Conservation (phyloP, 768 basidiomycete species). For the Neoboletus brunneissimus region DNA sequence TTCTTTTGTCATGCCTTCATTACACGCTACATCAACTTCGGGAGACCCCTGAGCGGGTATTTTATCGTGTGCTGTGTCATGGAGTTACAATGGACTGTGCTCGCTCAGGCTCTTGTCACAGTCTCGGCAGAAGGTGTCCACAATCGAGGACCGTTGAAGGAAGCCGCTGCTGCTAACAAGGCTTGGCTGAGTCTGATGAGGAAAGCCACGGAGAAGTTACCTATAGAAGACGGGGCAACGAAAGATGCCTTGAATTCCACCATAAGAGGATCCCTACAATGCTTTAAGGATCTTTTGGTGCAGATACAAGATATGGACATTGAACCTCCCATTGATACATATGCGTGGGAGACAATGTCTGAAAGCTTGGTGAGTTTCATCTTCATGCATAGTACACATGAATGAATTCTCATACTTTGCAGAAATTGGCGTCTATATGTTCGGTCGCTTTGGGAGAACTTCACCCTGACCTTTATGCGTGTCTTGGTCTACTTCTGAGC, state of each 20-base stretch:
- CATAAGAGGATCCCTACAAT: conserved; percentile 63
- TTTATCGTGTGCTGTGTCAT: conserved; percentile 88
- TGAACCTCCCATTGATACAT: conserved; percentile 80
- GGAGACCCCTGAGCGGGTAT: conserved; percentile 80
- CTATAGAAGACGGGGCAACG: conserved; percentile 38
- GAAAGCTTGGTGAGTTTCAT: conserved; percentile 67
- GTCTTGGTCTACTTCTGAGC: conserved; percentile 72
- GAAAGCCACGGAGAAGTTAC: conserved; percentile 40
- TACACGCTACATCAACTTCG: conserved; percentile 69
- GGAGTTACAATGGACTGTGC: conserved; percentile 81
- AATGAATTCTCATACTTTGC: neutral
- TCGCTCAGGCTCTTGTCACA: conserved; percentile 64
- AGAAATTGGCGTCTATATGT: conserved; percentile 88
- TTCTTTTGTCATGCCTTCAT: conserved; percentile 67
- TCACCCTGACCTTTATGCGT: conserved; percentile 64
- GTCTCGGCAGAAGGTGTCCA: conserved; percentile 30
- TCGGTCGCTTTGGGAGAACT: conserved; percentile 68
- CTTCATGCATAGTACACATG: neutral
- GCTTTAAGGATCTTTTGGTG: conserved; percentile 70
- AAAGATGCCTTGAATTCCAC: conserved; percentile 45
- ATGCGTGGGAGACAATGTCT: conserved; percentile 90
- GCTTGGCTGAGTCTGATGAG: conserved; percentile 74
- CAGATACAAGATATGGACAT: conserved; percentile 83
- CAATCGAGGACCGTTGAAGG: conserved; percentile 37
- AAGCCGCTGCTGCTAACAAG: conserved; percentile 81